Evolutionary conservation across 1,284 basidiomycete genomes (phyloP).

Genomic region (Macrocystidia cucumis): DNA sequence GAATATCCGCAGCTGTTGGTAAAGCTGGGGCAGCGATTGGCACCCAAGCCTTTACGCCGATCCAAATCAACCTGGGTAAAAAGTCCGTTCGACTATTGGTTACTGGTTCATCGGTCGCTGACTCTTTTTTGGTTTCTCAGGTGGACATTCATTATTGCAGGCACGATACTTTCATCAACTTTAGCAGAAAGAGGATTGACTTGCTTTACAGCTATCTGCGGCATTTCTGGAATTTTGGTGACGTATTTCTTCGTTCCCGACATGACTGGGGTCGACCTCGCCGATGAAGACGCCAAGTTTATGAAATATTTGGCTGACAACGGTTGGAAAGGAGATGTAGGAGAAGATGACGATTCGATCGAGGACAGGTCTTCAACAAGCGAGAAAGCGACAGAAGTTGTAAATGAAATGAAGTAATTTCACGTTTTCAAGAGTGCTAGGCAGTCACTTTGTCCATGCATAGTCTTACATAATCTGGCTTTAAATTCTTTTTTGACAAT

Average conservation of each 20-base stretch:
- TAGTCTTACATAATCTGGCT: too few relatives aligned
- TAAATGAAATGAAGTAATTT: too few relatives aligned
- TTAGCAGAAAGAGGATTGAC: neutral
- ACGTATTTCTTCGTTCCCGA: slow-evolving; percentile 68
- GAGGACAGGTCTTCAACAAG: too few relatives aligned
- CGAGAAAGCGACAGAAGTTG: too few relatives aligned
- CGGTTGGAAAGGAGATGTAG: slow-evolving; percentile 61
- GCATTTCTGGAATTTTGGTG: slow-evolving; percentile 51
- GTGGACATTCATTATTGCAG: slow-evolving; percentile 61
- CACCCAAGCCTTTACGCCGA: slow-evolving; percentile 72
- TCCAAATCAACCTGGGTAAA: slow-evolving; percentile 60
- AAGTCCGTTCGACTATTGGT: slow-evolving; percentile 27
- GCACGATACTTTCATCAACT: slow-evolving; percentile 4
- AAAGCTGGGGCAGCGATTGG: slow-evolving; percentile 75
- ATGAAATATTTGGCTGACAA: slow-evolving; percentile 51
- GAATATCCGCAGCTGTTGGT: slow-evolving; percentile 64
- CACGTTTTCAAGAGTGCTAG: too few relatives aligned
- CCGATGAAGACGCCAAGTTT: slow-evolving; percentile 59
- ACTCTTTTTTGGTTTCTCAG: slow-evolving; percentile 19
- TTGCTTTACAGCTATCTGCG: slow-evolving; percentile 51
- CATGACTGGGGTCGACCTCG: slow-evolving; percentile 63
- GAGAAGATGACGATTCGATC: slow-evolving; percentile 40
- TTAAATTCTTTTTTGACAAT: too few relatives aligned
- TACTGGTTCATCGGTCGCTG: neutral
- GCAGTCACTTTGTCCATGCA: too few relatives aligned